Evolutionary conservation across 495 filamentous ascomycete genomes (phyloP).

Genomic region (Aspergillus cristatus): DNA sequence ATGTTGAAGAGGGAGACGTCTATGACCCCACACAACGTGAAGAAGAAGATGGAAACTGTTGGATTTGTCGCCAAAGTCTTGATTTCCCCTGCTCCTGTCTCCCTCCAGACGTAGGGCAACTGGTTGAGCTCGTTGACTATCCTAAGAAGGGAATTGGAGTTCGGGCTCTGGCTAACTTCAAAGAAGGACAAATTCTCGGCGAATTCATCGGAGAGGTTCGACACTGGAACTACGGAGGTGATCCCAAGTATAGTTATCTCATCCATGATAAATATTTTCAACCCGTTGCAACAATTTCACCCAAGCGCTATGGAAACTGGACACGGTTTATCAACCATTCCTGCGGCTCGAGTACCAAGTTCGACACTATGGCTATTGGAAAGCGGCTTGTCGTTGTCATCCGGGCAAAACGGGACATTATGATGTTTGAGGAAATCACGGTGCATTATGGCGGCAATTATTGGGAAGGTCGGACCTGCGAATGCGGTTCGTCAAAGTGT

Average conservation of each 20-base stretch:
- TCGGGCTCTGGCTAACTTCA: conserved; percentile 20
- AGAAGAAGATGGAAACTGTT: conserved; percentile 4
- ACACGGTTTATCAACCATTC: conserved; percentile 70
- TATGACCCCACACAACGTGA: conserved; percentile 6
- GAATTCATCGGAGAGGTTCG: conserved; percentile 22
- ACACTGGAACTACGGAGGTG: conserved; percentile 3
- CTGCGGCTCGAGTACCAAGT: conserved; percentile 44
- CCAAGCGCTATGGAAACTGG: conserved; percentile 29
- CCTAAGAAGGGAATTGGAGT: conserved; percentile 23
- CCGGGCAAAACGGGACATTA: conserved; percentile 16
- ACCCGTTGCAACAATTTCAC: not conserved
- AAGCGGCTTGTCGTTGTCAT: conserved; percentile 12
- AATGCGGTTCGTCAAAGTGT: conserved; percentile 11
- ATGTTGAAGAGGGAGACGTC: not conserved
- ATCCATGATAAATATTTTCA: not conserved
- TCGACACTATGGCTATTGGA: conserved; percentile 14
- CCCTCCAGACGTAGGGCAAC: too few species aligned
- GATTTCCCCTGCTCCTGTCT: too few species aligned
- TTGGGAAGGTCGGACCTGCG: conserved; percentile 11
- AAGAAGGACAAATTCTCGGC: conserved; percentile 16
- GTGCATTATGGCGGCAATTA: conserved; percentile 22
- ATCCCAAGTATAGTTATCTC: conserved; percentile 5
- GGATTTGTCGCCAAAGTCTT: too few species aligned
- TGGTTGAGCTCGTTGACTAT: conserved; percentile 27
- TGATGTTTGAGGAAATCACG: conserved; percentile 25